Evolutionary conservation across 2,329 filamentous ascomycete genomes (phyloP).

Genomic region (Arthrobotrys sphaeroides): DNA sequence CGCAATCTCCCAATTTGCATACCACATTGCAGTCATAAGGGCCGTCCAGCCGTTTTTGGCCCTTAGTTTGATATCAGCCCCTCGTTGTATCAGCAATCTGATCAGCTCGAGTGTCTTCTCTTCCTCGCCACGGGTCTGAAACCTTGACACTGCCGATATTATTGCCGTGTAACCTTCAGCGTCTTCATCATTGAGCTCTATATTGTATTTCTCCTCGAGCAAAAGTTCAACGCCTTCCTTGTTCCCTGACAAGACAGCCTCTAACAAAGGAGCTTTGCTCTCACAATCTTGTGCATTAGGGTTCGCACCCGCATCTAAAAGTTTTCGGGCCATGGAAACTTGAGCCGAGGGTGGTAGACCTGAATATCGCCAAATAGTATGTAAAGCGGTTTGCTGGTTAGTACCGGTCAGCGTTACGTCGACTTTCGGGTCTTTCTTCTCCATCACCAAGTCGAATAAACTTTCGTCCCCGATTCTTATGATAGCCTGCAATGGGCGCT

Average conservation of each 20-base stretch:
- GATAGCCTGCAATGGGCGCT: not conserved
- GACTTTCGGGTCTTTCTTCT: not conserved
- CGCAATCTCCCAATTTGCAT: not conserved
- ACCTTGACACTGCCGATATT: not conserved
- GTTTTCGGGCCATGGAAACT: not conserved
- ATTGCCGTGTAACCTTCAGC: slow-evolving; percentile 13
- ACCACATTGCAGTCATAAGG: not conserved
- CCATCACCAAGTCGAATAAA: slow-evolving; percentile 9
- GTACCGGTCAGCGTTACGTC: not conserved
- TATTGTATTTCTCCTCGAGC: not conserved
- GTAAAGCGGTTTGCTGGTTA: not conserved
- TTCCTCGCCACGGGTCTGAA: not conserved
- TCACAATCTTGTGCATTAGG: slow-evolving; percentile 24
- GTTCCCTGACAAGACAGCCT: not conserved
- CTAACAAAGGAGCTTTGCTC: slow-evolving; percentile 1
- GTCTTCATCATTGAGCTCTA: slow-evolving; percentile 39
- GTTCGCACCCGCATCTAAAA: slow-evolving; percentile 28
- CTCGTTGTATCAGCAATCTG: not conserved
- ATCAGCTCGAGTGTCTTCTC: not conserved
- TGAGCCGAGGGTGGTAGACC: not conserved
- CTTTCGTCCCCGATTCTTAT: not conserved
- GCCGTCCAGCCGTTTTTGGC: slow-evolving; percentile 22
- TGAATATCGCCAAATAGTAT: not conserved
- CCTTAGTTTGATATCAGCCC: slow-evolving; percentile 21
- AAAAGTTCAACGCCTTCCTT: slow-evolving; percentile 23